A percentile compares a stretch with the other conserved stretches of the same genome.
phyloP scores from a whole-genome alignment of 2,329 filamentous ascomycete species.

The Ascochyta rabiei region DNA sequence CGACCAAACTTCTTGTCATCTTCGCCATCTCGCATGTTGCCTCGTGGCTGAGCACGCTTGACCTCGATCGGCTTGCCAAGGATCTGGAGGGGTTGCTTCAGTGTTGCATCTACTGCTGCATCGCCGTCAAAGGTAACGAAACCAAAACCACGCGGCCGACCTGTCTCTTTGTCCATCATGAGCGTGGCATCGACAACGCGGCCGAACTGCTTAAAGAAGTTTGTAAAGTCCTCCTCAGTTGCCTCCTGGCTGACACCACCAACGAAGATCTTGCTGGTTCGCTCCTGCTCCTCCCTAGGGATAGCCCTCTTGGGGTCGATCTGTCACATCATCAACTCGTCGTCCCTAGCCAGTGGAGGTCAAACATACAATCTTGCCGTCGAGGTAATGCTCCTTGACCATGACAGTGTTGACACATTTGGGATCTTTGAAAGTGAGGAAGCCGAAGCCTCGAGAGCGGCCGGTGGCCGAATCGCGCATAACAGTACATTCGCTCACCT shows the following conservation, averaged over 20 bases:
- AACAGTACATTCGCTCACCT: conserved; percentile 97
- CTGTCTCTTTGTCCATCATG: conserved; percentile 99
- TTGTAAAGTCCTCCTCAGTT: conserved; percentile 92
- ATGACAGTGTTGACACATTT: conserved; percentile 99
- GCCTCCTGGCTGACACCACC: conserved; percentile 97
- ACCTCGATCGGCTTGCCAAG: conserved; percentile 97
- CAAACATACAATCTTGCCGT: conserved; percentile 93
- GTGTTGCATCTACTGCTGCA: conserved; percentile 88
- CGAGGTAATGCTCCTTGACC: conserved; percentile 98
- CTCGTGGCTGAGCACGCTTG: conserved; percentile 94
- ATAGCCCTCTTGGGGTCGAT: conserved; percentile 98
- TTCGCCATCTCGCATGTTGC: conserved; percentile 91
- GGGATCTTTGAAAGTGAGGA: conserved; percentile 95
- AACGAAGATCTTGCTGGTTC: conserved; percentile 98
- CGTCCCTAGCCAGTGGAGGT: conserved; percentile 14
- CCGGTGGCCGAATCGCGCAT: conserved; percentile 96
- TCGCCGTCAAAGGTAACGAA: conserved; percentile 99
- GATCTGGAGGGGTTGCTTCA: conserved; percentile 85
- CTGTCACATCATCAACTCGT: conserved; percentile 55
- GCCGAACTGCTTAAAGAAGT: conserved; percentile 96
- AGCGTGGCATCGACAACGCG: conserved; percentile 95
- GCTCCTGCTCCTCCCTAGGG: conserved; percentile 95
- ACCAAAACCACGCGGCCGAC: conserved; percentile 92
- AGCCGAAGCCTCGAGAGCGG: conserved; percentile 93
- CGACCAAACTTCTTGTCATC: conserved; percentile 59